A percentile compares a stretch with the other conserved stretches of the same genome.
These are phyloP conservation scores for Candida nitratophila DNA, from an alignment of 805 yeast species.

Conservation along the genomic window DNA sequence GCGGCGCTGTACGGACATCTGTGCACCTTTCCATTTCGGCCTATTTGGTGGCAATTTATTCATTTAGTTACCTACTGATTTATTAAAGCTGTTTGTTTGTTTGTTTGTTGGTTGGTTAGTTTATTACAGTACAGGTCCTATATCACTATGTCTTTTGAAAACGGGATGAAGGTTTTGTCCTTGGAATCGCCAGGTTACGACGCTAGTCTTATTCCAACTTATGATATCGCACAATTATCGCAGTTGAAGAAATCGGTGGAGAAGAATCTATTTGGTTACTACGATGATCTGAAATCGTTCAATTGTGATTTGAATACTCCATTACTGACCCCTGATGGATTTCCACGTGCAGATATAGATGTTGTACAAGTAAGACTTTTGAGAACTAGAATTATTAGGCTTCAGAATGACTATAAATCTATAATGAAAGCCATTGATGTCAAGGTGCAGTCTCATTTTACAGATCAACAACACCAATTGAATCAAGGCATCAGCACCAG, in stretches of 20 bases:
- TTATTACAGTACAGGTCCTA: too few relatives aligned
- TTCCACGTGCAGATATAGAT: conserved; percentile 79
- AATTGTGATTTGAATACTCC: conserved; percentile 51
- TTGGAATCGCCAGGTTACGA: conserved; percentile 12
- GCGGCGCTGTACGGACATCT: too few relatives aligned
- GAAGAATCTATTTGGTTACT: conserved; percentile 30
- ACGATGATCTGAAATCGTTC: conserved; percentile 29
- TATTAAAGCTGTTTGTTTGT: too few relatives aligned
- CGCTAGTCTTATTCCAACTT: conserved; percentile 5
- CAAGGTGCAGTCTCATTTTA: conserved; percentile 35
- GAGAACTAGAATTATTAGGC: conserved; percentile 56
- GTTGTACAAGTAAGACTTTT: conserved; percentile 59
- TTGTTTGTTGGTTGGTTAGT: too few relatives aligned
- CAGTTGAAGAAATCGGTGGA: conserved; percentile 34
- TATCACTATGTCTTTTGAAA: conserved; percentile 22
- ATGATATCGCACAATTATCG: conserved; percentile 17
- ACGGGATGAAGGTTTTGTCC: conserved; percentile 15
- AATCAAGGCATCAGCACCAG: background rate
- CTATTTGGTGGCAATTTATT: too few relatives aligned
- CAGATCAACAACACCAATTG: background rate
- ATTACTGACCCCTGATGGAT: conserved; percentile 68
- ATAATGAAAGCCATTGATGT: conserved; percentile 41
- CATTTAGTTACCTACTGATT: too few relatives aligned
- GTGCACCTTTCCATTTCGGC: too few relatives aligned
- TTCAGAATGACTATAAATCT: conserved; percentile 59